A percentile compares a stretch with the other conserved stretches of the same genome.
Evolutionary conservation across 164 flowering plant species (phyloP).

Genomic region (Magnolia sinica): DNA sequence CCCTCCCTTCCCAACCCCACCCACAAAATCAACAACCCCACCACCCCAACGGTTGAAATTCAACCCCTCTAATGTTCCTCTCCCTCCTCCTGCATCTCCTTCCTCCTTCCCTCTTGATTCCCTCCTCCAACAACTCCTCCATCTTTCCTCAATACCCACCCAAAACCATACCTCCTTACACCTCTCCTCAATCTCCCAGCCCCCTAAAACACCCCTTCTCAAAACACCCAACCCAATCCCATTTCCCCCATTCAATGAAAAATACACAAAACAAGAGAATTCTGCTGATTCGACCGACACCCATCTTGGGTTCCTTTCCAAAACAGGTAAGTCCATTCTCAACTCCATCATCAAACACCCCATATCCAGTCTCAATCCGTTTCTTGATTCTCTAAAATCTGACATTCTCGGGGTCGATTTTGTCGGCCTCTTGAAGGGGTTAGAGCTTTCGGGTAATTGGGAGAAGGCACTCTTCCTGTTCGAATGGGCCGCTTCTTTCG

Average conservation of each 20-base stretch:
- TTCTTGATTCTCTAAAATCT: conserved; percentile 42
- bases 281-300: conserved; percentile 12
- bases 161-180: conserved; percentile 18
- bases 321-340: conserved; percentile 46
- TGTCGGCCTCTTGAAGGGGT: conserved; percentile 61
- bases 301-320: conserved; percentile 45
- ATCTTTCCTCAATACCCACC: conserved; percentile 31
- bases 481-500: conserved; percentile 51
- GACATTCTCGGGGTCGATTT: conserved; percentile 58
- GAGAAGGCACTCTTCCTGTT: conserved; percentile 61
- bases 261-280: conserved; percentile 13
- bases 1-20: conserved; percentile 42
- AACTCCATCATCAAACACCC: conserved; percentile 46
- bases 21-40: conserved; percentile 28
- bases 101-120: conserved; percentile 61
- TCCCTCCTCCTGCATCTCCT: conserved; percentile 37
- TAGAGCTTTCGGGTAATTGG: conserved; percentile 60
- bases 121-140: conserved; percentile 64
- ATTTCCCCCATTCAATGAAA: conserved; percentile 6
- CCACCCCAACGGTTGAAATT: conserved; percentile 36
- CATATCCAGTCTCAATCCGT: conserved; percentile 31
- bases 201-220: conserved; percentile 8
- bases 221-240: conserved; percentile 29
- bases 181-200: conserved; percentile 15
- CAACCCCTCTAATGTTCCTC: conserved; percentile 41